Conservation (phyloP, 1,284 basidiomycete genomes). For the Cystobasidiaceae sp. region DNA sequence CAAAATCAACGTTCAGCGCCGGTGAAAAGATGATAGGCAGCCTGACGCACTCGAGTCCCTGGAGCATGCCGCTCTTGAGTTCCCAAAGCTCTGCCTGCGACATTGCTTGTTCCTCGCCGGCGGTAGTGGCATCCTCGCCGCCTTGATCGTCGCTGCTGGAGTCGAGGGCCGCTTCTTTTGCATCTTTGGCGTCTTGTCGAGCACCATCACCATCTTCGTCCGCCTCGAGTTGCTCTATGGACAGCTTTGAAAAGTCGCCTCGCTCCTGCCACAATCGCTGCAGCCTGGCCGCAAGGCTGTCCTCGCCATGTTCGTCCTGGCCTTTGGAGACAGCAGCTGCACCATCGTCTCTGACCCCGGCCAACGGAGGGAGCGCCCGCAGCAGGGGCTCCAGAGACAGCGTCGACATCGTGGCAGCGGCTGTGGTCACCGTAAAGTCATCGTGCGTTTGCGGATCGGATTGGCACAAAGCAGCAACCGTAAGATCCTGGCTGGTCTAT, state of each 20-base stretch:
- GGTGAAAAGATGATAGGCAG: background rate
- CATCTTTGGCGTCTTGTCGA: background rate
- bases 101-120: slow-evolving; percentile 8
- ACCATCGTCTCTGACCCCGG: background rate
- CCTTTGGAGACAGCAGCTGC: background rate
- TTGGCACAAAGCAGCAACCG: too few relatives aligned
- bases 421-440: too few relatives aligned
- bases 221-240: slow-evolving; percentile 2
- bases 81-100: slow-evolving; percentile 27
- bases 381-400: slow-evolving; percentile 26
- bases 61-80: slow-evolving; percentile 20
- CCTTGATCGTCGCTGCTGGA: background rate
- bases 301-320: background rate
- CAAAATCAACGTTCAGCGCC: background rate
- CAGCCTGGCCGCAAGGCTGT: slow-evolving; percentile 31
- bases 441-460: too few relatives aligned
- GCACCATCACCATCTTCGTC: background rate
- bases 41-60: slow-evolving; percentile 19
- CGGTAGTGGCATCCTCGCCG: background rate
- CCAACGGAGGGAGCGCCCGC: background rate
- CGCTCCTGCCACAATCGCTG: slow-evolving; percentile 39
- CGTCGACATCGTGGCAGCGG: slow-evolving; percentile 1
- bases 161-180: background rate
- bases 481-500: too few relatives aligned
- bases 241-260: slow-evolving; percentile 38